phyloP scores from a whole-genome alignment of 768 basidiomycete species.

The Pleurotus tuoliensis region DNA sequence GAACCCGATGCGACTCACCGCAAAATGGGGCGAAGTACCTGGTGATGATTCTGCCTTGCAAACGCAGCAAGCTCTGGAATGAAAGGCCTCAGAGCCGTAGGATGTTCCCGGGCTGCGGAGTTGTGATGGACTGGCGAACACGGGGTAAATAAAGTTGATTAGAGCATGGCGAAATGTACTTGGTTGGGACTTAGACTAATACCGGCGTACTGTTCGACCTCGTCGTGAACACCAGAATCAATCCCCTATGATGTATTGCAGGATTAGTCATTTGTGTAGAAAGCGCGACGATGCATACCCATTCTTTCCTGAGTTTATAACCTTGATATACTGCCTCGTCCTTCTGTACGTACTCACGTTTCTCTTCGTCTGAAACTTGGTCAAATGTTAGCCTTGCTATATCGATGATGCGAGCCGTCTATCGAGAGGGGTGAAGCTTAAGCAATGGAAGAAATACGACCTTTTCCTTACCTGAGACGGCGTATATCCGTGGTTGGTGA shows the following conservation, averaged over 20 bases:
- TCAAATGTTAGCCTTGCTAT: slow-evolving; percentile 43
- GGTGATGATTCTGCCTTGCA: slow-evolving; percentile 44
- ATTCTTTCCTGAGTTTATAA: slow-evolving; percentile 49
- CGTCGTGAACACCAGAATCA: slow-evolving; percentile 36
- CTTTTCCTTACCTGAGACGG: slow-evolving; percentile 29
- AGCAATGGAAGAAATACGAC: not conserved
- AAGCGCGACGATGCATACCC: slow-evolving; percentile 25
- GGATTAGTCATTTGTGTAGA: not conserved
- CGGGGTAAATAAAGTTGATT: too few relatives aligned
- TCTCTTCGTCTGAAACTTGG: slow-evolving; percentile 37
- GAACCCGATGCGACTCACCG: slow-evolving; percentile 22
- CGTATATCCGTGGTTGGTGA: slow-evolving; percentile 45
- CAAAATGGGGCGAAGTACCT: slow-evolving; percentile 46
- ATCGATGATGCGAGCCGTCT: slow-evolving; percentile 44
- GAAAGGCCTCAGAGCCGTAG: slow-evolving; percentile 43
- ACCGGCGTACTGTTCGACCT: slow-evolving; percentile 43
- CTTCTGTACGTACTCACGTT: slow-evolving; percentile 32
- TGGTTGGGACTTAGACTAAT: slow-evolving; percentile 1
- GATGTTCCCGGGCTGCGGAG: slow-evolving; percentile 43
- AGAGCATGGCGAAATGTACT: not conserved
- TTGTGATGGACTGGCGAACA: slow-evolving; percentile 43
- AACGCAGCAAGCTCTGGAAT: slow-evolving; percentile 51
- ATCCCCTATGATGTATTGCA: slow-evolving; percentile 26
- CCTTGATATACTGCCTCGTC: slow-evolving; percentile 46
- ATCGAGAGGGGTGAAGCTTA: not conserved